Base-by-base conservation (phyloP, 768 basidiomycete species). In the Mycena galopus region DNA sequence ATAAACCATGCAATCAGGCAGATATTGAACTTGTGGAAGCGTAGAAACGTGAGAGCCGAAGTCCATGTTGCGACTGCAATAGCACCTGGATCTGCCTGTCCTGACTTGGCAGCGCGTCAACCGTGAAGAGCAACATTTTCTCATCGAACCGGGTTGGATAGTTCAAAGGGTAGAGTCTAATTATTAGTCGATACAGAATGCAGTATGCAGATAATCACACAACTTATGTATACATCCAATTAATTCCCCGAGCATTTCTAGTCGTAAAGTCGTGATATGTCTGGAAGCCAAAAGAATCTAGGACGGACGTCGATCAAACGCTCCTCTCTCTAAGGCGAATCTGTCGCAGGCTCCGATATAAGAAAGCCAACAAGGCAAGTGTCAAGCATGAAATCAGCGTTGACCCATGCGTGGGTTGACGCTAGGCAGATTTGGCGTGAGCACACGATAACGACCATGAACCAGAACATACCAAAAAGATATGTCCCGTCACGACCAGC, bases 401-500 rank as follows among this genome's bases (percentile, higher is more conserved):
- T 98, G 35, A 99, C 96, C 97, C 97, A 99, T 4, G 93, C 94
- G 81, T 99, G 97, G 0, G 97, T 98, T 27, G 89, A 82, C 56
- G 93, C 97, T 99, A 14, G 37, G 39, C 53, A 57, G 63, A 29
- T 35, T 44, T 14, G 21, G 23, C 29, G 37, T 73, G 21, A 68
- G 44, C 62, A 19, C 64, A 55, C 44, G 65, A 69, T 39, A 53
- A 71, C 55, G 42, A 6, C 9, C 6, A 2, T 33, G 37, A 39
- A 12, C 19, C 30, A 25, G 30, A 35, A 81, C 94, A 77, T 80
- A 97, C 97, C 93, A 77, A 99, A 99, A 14, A 99, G 86, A 78
- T 95, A 93, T 0, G 96, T 96, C 16, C 97, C 98, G 78, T 99
- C 98, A 67, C 96, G 87, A 0, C 98, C 98, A 11, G 97, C 98